A percentile compares a stretch with the other conserved stretches of the same genome.
Evolutionary conservation across 306 rosid genomes (phyloP).

Genomic region (Vicia faba): DNA sequence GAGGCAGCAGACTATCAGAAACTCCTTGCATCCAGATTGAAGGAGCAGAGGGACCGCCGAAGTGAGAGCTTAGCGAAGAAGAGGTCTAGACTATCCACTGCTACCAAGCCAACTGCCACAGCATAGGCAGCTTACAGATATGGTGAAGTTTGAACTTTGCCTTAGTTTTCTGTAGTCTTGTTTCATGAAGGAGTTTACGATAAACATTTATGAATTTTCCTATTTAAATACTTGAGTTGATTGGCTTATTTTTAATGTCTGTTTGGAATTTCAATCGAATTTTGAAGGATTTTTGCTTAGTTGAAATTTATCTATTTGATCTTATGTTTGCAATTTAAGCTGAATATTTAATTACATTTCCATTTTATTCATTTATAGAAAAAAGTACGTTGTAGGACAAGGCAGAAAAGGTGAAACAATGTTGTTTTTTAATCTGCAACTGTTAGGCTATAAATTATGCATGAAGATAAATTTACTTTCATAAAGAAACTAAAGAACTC

Average conservation of each 20-base stretch:
- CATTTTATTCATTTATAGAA: neutral
- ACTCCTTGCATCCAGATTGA: slow-evolving; percentile 45
- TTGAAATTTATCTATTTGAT: slow-evolving; percentile 10
- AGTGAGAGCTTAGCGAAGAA: slow-evolving; percentile 49
- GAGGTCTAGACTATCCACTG: slow-evolving; percentile 43
- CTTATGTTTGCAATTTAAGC: neutral
- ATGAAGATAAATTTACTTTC: no score
- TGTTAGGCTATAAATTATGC: neutral
- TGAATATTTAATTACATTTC: neutral
- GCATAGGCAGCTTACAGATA: slow-evolving; percentile 25
- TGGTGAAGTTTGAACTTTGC: slow-evolving; percentile 30
- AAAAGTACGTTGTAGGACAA: neutral
- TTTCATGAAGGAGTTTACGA: slow-evolving; percentile 2
- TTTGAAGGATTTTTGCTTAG: slow-evolving; percentile 11
- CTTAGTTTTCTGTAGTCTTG: slow-evolving; percentile 27
- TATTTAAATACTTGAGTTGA: slow-evolving; percentile 24
- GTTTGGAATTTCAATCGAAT: slow-evolving; percentile 19
- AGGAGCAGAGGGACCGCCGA: slow-evolving; percentile 46
- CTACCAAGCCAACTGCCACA: slow-evolving; percentile 33
- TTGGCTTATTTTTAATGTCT: slow-evolving; percentile 18
- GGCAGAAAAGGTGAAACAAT: neutral
- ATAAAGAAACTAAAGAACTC: no score
- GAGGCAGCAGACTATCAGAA: slow-evolving; percentile 49
- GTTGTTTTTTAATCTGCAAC: neutral
- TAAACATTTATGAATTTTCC: slow-evolving; percentile 7